Percentiles rank a stretch among this genome's conserved stretches.
These are phyloP conservation scores for Talaromyces sp. DNA, from an alignment of 2,329 filamentous ascomycete species.

Conservation along the genomic window DNA sequence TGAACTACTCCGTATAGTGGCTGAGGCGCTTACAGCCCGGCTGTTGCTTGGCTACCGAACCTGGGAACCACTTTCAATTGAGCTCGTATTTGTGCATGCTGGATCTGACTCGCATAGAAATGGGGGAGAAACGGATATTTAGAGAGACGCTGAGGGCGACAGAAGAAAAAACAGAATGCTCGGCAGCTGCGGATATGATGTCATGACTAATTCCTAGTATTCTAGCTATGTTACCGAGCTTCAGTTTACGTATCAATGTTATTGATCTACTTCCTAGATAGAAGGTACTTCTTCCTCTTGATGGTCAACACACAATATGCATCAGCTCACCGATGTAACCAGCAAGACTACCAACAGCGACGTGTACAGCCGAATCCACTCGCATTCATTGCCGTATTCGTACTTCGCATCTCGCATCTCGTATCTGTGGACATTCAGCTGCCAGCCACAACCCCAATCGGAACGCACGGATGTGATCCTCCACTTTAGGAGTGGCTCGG, in stretches of 20 bases:
- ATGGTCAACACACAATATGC: too few relatives aligned
- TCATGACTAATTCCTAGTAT: not conserved
- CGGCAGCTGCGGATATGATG: not conserved
- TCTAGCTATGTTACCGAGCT: too few relatives aligned
- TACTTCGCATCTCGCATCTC: not conserved
- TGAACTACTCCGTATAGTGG: not conserved
- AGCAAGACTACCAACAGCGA: not conserved
- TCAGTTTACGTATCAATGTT: too few relatives aligned
- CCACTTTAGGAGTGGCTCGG: not conserved
- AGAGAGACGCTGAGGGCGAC: not conserved
- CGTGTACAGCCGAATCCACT: not conserved
- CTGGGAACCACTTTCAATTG: not conserved
- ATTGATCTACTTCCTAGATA: too few relatives aligned
- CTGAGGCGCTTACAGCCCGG: not conserved
- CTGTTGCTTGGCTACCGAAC: not conserved
- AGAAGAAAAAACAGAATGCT: not conserved
- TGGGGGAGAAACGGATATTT: not conserved
- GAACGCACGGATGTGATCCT: not conserved
- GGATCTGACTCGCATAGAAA: not conserved
- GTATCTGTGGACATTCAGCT: not conserved
- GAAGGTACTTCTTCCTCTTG: too few relatives aligned
- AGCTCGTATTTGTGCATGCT: not conserved
- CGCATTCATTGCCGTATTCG: not conserved
- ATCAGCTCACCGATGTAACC: not conserved
- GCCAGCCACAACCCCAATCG: not conserved